These are phyloP conservation scores for Agrostemma githago DNA, from an alignment of 148 eudicot species.

Conservation along the genomic window DNA sequence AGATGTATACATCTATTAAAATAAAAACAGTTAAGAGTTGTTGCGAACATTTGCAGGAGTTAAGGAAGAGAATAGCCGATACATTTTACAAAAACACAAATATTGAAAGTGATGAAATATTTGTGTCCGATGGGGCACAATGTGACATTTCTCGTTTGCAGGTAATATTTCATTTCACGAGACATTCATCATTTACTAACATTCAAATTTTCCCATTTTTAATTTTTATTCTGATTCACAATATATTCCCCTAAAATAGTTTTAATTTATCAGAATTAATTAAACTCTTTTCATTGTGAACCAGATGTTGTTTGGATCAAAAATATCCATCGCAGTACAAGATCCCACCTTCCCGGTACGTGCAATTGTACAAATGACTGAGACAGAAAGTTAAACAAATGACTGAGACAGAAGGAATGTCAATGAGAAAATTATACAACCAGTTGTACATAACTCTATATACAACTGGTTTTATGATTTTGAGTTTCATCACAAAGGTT, in stretches of 20 bases:
- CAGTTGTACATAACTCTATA: too few relatives aligned
- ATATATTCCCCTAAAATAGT: too few relatives aligned
- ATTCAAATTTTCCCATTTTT: neutral
- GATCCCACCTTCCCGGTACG: slow-evolving; percentile 88
- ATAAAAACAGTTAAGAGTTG: too few relatives aligned
- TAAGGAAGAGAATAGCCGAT: slow-evolving; percentile 60
- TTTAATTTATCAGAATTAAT: neutral
- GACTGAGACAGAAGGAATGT: too few relatives aligned
- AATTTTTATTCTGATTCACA: neutral
- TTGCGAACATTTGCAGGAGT: slow-evolving; percentile 33
- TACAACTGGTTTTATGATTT: too few relatives aligned
- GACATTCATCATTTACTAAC: too few relatives aligned
- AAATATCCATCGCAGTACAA: slow-evolving; percentile 62
- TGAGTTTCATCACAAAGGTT: too few relatives aligned
- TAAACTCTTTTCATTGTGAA: neutral
- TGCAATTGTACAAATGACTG: too few relatives aligned
- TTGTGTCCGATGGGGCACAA: slow-evolving; percentile 88
- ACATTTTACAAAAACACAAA: slow-evolving; percentile 40
- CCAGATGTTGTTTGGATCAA: slow-evolving; percentile 70
- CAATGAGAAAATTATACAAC: too few relatives aligned
- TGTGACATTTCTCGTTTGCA: slow-evolving; percentile 78
- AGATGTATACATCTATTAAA: too few relatives aligned
- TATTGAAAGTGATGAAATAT: slow-evolving; percentile 47
- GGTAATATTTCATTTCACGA: slow-evolving; percentile 31
- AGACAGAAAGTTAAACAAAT: too few relatives aligned